A percentile compares a stretch with the other conserved stretches of the same genome.
These are phyloP conservation scores for Cladosporium sp. DNA, from an alignment of 2,329 filamentous ascomycete genomes.

Conservation along the genomic window DNA sequence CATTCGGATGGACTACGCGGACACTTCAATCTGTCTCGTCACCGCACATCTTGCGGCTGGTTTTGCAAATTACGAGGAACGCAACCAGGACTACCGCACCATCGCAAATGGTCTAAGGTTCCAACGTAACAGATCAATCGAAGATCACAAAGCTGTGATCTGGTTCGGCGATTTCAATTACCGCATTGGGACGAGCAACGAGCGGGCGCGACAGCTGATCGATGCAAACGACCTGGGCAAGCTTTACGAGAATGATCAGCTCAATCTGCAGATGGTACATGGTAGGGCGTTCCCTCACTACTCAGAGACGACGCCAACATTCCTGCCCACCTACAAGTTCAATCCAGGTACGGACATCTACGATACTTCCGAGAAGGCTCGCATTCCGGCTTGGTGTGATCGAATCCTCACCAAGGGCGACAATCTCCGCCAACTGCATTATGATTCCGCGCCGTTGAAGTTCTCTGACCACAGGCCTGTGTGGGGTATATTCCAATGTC, in stretches of 20 bases:
- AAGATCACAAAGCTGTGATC: slow-evolving; percentile 86
- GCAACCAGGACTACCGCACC: slow-evolving; percentile 88
- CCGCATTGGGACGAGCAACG: slow-evolving; percentile 80
- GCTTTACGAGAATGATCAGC: slow-evolving; percentile 89
- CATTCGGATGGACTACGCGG: slow-evolving; percentile 91
- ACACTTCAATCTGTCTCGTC: slow-evolving; percentile 89
- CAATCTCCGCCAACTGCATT: slow-evolving; percentile 78
- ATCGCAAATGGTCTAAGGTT: slow-evolving; percentile 87
- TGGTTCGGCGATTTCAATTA: slow-evolving; percentile 99
- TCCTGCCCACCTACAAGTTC: slow-evolving; percentile 94
- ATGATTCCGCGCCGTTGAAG: slow-evolving; percentile 75
- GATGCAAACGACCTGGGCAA: slow-evolving; percentile 70
- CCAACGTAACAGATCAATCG: slow-evolving; percentile 85
- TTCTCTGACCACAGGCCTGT: slow-evolving; percentile 98
- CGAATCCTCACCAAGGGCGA: slow-evolving; percentile 83
- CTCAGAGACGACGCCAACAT: slow-evolving; percentile 82
- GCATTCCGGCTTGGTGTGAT: slow-evolving; percentile 97
- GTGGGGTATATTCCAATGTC: slow-evolving; percentile 83
- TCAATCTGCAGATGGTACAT: slow-evolving; percentile 95
- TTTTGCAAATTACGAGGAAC: slow-evolving; percentile 94
- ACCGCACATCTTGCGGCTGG: slow-evolving; percentile 95
- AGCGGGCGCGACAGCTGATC: slow-evolving; percentile 74
- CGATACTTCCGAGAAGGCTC: slow-evolving; percentile 90
- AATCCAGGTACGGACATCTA: slow-evolving; percentile 86
- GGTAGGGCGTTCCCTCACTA: slow-evolving; percentile 89